Conservation (phyloP, 495 filamentous ascomycete genomes). For the Gamarada debralockiae region DNA sequence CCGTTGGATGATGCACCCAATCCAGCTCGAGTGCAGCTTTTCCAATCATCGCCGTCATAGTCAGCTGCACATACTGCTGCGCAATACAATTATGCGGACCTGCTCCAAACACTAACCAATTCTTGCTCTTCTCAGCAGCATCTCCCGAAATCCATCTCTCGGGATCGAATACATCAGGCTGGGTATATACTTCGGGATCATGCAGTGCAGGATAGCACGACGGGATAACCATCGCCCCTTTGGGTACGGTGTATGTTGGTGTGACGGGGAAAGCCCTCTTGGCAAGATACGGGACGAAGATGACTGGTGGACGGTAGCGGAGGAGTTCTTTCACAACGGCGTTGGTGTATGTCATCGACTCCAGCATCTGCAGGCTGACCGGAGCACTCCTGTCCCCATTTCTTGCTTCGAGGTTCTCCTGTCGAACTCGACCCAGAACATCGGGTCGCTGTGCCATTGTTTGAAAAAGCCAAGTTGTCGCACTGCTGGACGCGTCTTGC, state of each 20-base stretch:
- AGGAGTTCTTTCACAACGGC: slow-evolving; percentile 92
- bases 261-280: slow-evolving; percentile 97
- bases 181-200: slow-evolving; percentile 87
- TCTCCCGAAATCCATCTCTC: slow-evolving; percentile 90
- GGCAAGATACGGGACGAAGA: slow-evolving; percentile 94
- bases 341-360: slow-evolving; percentile 85
- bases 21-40: slow-evolving; percentile 89
- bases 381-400: slow-evolving; percentile 72
- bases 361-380: slow-evolving; percentile 78
- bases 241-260: slow-evolving; percentile 84
- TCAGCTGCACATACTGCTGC: slow-evolving; percentile 84
- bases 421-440: slow-evolving; percentile 81
- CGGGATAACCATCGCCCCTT: slow-evolving; percentile 91
- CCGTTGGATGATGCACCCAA: slow-evolving; percentile 88
- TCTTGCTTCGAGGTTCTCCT: slow-evolving; percentile 79
- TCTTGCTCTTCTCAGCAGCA: slow-evolving; percentile 89
- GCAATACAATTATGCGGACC: slow-evolving; percentile 97
- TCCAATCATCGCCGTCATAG: slow-evolving; percentile 87
- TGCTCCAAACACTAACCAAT: slow-evolving; percentile 95
- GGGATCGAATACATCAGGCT: slow-evolving; percentile 84
- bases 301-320: slow-evolving; percentile 91
- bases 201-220: slow-evolving; percentile 87
- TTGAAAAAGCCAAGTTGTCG: slow-evolving; percentile 93
- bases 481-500: slow-evolving; percentile 93
- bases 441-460: slow-evolving; percentile 92